phyloP scores from a whole-genome alignment of 2,329 filamentous ascomycete species.

The Ceratocystis albifundus region DNA sequence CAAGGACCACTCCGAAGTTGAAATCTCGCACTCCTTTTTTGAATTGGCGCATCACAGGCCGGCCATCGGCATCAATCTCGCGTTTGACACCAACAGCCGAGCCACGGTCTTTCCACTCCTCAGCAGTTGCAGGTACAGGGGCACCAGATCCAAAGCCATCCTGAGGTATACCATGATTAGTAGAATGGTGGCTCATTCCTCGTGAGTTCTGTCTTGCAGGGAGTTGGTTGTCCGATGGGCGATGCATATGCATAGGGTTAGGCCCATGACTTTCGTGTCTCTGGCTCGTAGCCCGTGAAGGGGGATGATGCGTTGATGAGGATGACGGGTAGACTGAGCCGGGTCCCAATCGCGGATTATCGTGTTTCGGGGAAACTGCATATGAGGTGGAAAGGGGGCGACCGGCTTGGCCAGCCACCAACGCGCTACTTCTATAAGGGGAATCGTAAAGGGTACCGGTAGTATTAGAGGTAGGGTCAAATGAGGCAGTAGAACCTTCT shows the following conservation, averaged over 20 bases:
- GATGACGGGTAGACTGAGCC: conserved; percentile 10
- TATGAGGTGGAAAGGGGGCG: conserved; percentile 21
- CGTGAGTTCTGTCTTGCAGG: conserved; percentile 50
- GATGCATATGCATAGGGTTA: not conserved
- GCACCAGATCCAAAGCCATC: conserved; percentile 33
- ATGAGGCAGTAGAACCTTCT: conserved; percentile 21
- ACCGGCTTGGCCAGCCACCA: conserved; percentile 16
- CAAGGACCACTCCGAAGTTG: conserved; percentile 77
- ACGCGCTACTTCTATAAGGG: conserved; percentile 20
- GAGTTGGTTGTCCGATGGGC: conserved; percentile 16
- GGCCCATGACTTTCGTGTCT: conserved; percentile 8
- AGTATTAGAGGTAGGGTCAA: conserved; percentile 11
- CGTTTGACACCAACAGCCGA: conserved; percentile 74
- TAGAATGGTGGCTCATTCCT: conserved; percentile 50
- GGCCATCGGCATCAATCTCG: conserved; percentile 76
- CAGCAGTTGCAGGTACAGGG: conserved; percentile 49
- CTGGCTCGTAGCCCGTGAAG: conserved; percentile 20
- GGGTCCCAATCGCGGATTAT: conserved; percentile 33
- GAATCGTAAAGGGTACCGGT: conserved; percentile 19
- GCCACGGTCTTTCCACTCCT: conserved; percentile 92
- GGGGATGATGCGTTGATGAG: conserved; percentile 12
- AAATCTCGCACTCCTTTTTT: conserved; percentile 98
- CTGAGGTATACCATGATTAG: conserved; percentile 28
- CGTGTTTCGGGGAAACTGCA: conserved; percentile 25
- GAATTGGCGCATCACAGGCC: conserved; percentile 67